Base-by-base conservation (phyloP, 2,329 filamentous ascomycete species). In the Pseudonectria foliicola region DNA sequence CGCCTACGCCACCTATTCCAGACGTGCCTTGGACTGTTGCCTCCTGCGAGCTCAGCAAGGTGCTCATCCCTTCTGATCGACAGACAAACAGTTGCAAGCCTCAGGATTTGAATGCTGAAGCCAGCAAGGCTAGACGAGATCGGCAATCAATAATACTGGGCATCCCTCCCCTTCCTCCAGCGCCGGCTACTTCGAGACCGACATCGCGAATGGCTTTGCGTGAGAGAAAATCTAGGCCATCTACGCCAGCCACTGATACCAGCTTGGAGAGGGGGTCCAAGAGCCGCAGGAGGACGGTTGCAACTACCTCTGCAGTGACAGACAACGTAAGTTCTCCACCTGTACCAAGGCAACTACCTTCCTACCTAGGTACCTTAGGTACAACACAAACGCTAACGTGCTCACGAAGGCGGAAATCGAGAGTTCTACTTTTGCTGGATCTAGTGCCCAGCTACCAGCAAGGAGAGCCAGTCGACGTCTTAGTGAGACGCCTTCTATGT, bases 11-110 rank as follows among this genome's bases (percentile, higher is more conserved):
- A 1, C 85, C 85, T 7, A 75, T 82, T 1, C 87, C 89, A 3
- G 83, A 89, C 29, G 82, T 96, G 1, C 74, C 85, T 28, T 96
- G 90, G 92, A 75, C 81, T 1, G 74, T 82, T 18, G 88, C 89
- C n/a, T 75, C 85, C 0, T 76, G 86, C 49, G 88, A 94, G 55
- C 65, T 96, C 10, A 85, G 80, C 51, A 88, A 85, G 54, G 59
- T 93, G 4, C 72, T 96, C 14, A 83, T 95, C 37, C 92, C 90
- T 0, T 69, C 68, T 0, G 72, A 82, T 45, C 75, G 88, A 4
- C 77, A 87, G 48, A 88, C 83, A 0, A 71, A 71, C 34, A 95
- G 88, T 61, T 86, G 75, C 59, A 82, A 70, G 23, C 73, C 80
- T 7, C 85, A 93, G 47, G 88, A 95, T 29, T 70, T 96, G 6